A percentile compares a stretch with the other conserved stretches of the same genome.
Evolutionary conservation across 83 land plant genomes (phyloP).

Genomic region (Diphasiastrum complanatum): DNA sequence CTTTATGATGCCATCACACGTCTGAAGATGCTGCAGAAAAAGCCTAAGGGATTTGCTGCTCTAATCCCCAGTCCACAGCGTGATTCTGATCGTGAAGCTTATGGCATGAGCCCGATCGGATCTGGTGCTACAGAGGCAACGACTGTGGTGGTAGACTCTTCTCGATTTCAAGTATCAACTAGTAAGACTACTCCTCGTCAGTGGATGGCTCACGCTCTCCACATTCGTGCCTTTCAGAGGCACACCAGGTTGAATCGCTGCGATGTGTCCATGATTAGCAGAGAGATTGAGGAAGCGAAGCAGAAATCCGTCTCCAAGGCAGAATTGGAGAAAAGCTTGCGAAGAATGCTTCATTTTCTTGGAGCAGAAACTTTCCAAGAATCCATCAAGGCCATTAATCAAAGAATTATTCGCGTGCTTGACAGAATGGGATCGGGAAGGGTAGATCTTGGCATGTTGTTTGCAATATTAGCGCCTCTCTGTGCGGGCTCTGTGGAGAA

Average conservation of each 20-base stretch:
- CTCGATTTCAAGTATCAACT: constrained; percentile 56
- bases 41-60: constrained; percentile 22
- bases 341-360: constrained; percentile 54
- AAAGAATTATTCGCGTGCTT: constrained; percentile 58
- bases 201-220: constrained; percentile 56
- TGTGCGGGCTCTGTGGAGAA: constrained; percentile 74
- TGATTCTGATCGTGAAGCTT: constrained; percentile 26
- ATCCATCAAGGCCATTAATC: constrained; percentile 76
- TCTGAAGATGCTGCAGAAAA: constrained; percentile 67
- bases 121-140: constrained; percentile 22
- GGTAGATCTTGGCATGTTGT: constrained; percentile 87
- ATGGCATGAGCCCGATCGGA: constrained; percentile 32
- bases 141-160: constrained; percentile 45
- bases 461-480: constrained; percentile 70
- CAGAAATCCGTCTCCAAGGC: constrained; percentile 77
- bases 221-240: constrained; percentile 82
- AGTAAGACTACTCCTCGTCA: constrained; percentile 59
- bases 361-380: constrained; percentile 82
- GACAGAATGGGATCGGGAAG: constrained; percentile 73
- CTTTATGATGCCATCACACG: constrained; percentile 82
- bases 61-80: constrained; percentile 32
- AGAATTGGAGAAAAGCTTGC: constrained; percentile 58
- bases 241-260: constrained; percentile 56
- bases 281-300: constrained; percentile 47
- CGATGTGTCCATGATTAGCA: constrained; percentile 49